Evolutionary conservation across 768 basidiomycete species (phyloP).

Genomic region (Lactarius sanguifluus): DNA sequence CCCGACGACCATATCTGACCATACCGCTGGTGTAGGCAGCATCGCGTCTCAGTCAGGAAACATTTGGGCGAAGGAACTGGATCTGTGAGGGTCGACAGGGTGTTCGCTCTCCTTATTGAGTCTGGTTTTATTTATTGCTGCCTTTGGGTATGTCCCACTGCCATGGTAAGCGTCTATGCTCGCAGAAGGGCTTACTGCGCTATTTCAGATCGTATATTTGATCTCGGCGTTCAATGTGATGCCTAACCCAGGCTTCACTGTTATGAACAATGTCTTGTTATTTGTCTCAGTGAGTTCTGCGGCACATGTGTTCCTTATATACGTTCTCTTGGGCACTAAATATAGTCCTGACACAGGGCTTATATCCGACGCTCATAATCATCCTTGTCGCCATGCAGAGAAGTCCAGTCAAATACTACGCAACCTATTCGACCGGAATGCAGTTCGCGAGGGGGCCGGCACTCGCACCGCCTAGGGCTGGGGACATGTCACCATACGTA

Average conservation of each 20-base stretch:
- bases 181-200: not conserved
- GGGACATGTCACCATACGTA: not conserved
- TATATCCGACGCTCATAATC: conserved; percentile 21
- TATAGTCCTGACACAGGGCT: not conserved
- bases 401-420: conserved; percentile 17
- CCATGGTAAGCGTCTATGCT: not conserved
- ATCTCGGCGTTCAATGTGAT: conserved; percentile 12
- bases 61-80: conserved; percentile 2
- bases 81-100: conserved; percentile 12
- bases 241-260: conserved; percentile 3
- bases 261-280: conserved; percentile 9
- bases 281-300: conserved; percentile 8
- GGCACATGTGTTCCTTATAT: not conserved
- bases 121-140: conserved; percentile 22
- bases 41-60: not conserved
- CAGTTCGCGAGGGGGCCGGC: conserved; percentile 2
- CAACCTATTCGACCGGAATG: conserved; percentile 8
- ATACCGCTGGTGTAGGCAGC: not conserved
- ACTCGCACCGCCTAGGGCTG: not conserved
- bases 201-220: conserved; percentile 10
- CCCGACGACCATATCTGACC: not conserved
- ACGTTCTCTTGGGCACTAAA: not conserved
- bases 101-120: conserved; percentile 20
- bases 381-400: conserved; percentile 21
- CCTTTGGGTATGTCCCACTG: conserved; percentile 11